Evolutionary conservation across 2,329 filamentous ascomycete species (phyloP).

Genomic region (Reticulascus tulasneorum): DNA sequence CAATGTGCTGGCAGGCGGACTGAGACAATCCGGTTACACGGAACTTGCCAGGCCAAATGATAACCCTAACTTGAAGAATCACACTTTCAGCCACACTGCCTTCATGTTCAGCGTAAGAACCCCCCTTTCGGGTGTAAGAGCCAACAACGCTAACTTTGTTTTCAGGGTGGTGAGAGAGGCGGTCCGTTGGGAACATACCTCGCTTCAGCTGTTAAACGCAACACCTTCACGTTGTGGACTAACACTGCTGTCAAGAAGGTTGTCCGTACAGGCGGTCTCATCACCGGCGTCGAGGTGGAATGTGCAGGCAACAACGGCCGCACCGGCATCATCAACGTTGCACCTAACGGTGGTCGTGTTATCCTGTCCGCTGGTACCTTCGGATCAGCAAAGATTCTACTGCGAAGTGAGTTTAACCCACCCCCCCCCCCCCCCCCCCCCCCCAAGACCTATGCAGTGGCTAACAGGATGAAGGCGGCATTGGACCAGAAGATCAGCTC

Average conservation of each 20-base stretch:
- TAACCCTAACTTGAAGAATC: constrained; percentile 60
- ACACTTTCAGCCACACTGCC: constrained; percentile 58
- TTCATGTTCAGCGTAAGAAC: too few relatives aligned
- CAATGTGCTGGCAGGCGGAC: constrained; percentile 55
- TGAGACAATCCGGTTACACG: constrained; percentile 58
- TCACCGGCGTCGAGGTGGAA: constrained; percentile 67
- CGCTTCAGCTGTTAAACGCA: constrained; percentile 51
- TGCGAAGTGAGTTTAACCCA: too few relatives aligned
- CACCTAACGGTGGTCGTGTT: constrained; percentile 57
- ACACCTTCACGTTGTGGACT: constrained; percentile 64
- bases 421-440: too few relatives aligned
- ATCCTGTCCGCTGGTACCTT: constrained; percentile 67
- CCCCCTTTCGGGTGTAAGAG: too few relatives aligned
- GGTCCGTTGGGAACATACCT: constrained; percentile 71
- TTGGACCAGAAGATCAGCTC: constrained; percentile 60
- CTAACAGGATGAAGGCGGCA: too few relatives aligned
- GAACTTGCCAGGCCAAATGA: constrained; percentile 56
- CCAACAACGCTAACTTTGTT: too few relatives aligned
- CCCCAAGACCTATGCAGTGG: too few relatives aligned
- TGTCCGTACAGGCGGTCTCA: constrained; percentile 56
- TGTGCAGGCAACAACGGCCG: constrained; percentile 48
- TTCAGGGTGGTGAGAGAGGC: constrained; percentile 59
- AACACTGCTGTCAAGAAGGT: constrained; percentile 65
- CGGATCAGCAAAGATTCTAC: constrained; percentile 64
- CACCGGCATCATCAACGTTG: constrained; percentile 57